Evolutionary conservation across 495 filamentous ascomycete species (phyloP).

Genomic region (Neurospora sublineolata): DNA sequence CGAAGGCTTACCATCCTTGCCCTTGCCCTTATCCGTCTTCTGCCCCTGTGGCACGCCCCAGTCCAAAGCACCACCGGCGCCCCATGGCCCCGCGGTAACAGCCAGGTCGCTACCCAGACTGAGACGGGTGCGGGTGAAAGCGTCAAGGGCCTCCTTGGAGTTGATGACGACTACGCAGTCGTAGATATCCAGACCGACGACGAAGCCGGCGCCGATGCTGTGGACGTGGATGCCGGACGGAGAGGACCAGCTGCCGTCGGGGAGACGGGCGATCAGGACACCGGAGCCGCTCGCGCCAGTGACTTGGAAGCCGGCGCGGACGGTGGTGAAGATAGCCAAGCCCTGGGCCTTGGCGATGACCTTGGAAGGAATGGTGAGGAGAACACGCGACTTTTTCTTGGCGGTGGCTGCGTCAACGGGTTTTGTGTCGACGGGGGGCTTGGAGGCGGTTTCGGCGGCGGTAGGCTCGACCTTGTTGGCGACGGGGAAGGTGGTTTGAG

Average conservation of each 20-base stretch:
- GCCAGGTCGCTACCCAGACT: slow-evolving; percentile 67
- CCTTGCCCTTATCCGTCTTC: slow-evolving; percentile 4
- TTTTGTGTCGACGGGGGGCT: background rate
- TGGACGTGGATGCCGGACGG: slow-evolving; percentile 67
- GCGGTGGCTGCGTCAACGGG: slow-evolving; percentile 6
- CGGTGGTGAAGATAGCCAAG: slow-evolving; percentile 72
- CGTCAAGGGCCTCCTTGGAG: slow-evolving; percentile 55
- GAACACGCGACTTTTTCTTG: slow-evolving; percentile 14
- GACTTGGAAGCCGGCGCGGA: slow-evolving; percentile 69
- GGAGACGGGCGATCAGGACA: slow-evolving; percentile 54
- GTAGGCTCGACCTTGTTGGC: slow-evolving; percentile 5
- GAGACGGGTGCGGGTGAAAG: slow-evolving; percentile 60
- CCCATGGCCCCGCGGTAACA: slow-evolving; percentile 62
- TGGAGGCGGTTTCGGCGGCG: background rate
- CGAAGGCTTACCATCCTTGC: background rate
- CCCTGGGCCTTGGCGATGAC: slow-evolving; percentile 68
- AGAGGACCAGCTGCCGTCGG: slow-evolving; percentile 65
- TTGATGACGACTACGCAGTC: slow-evolving; percentile 80
- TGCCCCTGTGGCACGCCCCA: slow-evolving; percentile 17
- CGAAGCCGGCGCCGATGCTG: slow-evolving; percentile 63
- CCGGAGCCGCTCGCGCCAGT: slow-evolving; percentile 69
- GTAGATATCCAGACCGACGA: slow-evolving; percentile 73
- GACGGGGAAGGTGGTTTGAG: slow-evolving; percentile 4
- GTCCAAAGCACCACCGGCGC: slow-evolving; percentile 57
- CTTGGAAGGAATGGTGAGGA: slow-evolving; percentile 63